Conservation (phyloP, 805 yeast genomes). For the Sugiyamaella smithiae region DNA sequence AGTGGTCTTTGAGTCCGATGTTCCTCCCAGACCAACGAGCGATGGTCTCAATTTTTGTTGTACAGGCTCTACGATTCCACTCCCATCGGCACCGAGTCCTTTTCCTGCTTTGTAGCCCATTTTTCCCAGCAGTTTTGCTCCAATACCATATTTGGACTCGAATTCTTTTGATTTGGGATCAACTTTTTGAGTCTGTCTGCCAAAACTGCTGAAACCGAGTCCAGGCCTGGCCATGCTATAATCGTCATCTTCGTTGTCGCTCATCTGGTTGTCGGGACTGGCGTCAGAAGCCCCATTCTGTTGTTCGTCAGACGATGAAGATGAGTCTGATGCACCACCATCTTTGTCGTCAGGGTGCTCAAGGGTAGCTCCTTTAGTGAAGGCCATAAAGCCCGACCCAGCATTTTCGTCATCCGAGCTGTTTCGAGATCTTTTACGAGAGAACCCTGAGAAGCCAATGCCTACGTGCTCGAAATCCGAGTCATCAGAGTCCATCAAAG, state of each 20-base stretch:
- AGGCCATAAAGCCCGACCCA: background rate
- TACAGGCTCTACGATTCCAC: conserved; percentile 80
- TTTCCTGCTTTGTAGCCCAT: conserved; percentile 88
- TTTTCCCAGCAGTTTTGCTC: conserved; percentile 68
- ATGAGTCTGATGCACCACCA: too few species aligned
- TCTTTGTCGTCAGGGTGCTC: background rate
- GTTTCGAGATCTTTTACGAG: background rate
- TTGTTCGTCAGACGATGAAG: too few species aligned
- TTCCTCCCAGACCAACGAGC: conserved; percentile 66
- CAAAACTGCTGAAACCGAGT: background rate
- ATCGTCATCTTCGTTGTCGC: conserved; percentile 1
- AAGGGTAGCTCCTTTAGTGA: conserved; percentile 6
- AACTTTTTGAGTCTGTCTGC: background rate
- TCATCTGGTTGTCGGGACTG: background rate
- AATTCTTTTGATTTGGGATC: background rate
- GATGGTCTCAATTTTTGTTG: conserved; percentile 64
- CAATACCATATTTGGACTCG: conserved; percentile 63
- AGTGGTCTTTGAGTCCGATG: background rate
- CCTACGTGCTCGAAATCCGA: background rate
- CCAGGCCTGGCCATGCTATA: background rate
- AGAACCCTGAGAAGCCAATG: too few species aligned
- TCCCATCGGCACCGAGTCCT: conserved; percentile 73
- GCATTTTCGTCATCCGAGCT: background rate
- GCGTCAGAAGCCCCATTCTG: background rate
- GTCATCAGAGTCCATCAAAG: background rate